These are phyloP conservation scores for Pseudomonodictys pantanalensis DNA, from an alignment of 495 filamentous ascomycete genomes.

Conservation along the genomic window DNA sequence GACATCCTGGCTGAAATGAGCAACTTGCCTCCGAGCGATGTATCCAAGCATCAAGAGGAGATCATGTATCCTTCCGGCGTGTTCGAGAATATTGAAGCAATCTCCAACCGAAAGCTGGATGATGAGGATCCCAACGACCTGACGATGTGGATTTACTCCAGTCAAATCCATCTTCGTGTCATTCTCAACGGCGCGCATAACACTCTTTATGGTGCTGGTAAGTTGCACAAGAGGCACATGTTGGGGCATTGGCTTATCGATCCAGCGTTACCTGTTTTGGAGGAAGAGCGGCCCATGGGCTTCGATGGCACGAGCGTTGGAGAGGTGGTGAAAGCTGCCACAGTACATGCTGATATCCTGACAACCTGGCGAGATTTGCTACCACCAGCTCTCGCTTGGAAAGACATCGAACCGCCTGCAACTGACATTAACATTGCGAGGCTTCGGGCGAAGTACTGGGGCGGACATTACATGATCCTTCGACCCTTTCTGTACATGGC, in stretches of 20 bases:
- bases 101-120: slow-evolving; percentile 2
- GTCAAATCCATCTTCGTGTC: slow-evolving; percentile 82
- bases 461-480: slow-evolving; percentile 84
- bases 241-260: not conserved
- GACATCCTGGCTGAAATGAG: slow-evolving; percentile 90
- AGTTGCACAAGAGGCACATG: slow-evolving; percentile 16
- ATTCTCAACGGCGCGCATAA: slow-evolving; percentile 80
- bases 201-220: slow-evolving; percentile 64
- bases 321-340: slow-evolving; percentile 8
- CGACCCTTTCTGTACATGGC: slow-evolving; percentile 71
- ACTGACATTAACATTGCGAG: slow-evolving; percentile 77
- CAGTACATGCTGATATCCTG: slow-evolving; percentile 14
- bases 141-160: slow-evolving; percentile 77
- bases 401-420: slow-evolving; percentile 64
- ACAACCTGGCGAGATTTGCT: slow-evolving; percentile 45
- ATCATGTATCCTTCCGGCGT: slow-evolving; percentile 60
- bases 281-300: not conserved
- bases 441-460: slow-evolving; percentile 90
- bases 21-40: slow-evolving; percentile 57
- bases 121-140: slow-evolving; percentile 6
- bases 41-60: slow-evolving; percentile 41
- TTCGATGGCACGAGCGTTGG: slow-evolving; percentile 6
- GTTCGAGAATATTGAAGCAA: slow-evolving; percentile 24
- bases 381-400: slow-evolving; percentile 58
- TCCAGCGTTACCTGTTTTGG: not conserved